Percentiles rank a stretch among this genome's conserved stretches.
phyloP scores from a whole-genome alignment of 2,329 filamentous ascomycete species.

The Fusarium nelsonii region DNA sequence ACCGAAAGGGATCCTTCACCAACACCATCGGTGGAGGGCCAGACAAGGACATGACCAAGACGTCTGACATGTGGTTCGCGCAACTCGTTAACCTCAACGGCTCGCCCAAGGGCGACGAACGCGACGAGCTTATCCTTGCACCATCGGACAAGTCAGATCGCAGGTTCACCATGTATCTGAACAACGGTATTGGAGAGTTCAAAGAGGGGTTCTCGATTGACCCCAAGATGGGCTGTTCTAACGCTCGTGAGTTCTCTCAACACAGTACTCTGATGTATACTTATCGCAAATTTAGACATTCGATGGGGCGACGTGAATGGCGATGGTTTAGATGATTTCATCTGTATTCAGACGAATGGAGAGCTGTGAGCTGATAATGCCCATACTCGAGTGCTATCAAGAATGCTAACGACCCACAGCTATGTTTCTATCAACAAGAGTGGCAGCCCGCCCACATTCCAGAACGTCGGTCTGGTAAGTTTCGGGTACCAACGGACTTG shows the following conservation, averaged over 20 bases:
- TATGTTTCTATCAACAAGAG: conserved; percentile 11
- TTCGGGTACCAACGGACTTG: not conserved
- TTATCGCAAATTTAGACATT: not conserved
- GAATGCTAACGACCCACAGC: not conserved
- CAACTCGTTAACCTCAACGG: not conserved
- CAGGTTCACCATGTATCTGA: not conserved
- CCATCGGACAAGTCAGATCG: not conserved
- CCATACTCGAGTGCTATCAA: no score
- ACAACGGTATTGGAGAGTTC: conserved; percentile 1
- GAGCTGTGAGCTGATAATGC: not conserved
- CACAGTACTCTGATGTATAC: not conserved
- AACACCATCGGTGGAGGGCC: not conserved
- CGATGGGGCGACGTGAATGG: conserved; percentile 7
- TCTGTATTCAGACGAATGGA: conserved; percentile 2
- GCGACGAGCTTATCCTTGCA: not conserved
- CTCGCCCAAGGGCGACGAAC: conserved; percentile 6
- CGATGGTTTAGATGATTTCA: conserved; percentile 6
- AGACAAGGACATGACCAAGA: conserved; percentile 1
- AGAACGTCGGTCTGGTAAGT: conserved; percentile 1
- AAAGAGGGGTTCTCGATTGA: not conserved
- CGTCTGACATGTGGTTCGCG: conserved; percentile 4
- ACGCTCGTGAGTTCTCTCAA: not conserved
- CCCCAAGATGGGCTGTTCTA: conserved; percentile 5
- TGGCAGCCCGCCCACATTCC: not conserved
- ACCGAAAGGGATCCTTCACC: conserved; percentile 2